Evolutionary conservation across 2,329 filamentous ascomycete species (phyloP), one percentile per base, ranked within the genome.

Genomic region (Clonostachys rhizophaga): DNA sequence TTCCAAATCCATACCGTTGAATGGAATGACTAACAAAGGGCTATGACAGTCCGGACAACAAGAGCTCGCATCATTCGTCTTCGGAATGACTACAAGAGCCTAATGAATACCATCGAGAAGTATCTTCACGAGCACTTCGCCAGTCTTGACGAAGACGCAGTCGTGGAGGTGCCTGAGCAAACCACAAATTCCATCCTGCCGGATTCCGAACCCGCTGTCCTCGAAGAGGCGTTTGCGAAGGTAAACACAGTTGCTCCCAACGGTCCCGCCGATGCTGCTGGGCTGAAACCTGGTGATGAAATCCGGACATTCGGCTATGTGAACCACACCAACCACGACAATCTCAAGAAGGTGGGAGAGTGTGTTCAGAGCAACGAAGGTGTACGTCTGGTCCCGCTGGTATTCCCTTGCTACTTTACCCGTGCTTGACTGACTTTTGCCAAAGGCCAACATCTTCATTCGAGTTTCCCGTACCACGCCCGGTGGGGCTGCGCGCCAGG

Each of bases 121-220:
- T 84, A 84, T 42, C 78, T 99, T n/a, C 90, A 97, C 62, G 84
- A 87, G 54, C 87, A 94, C 62, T 96, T 97, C 64, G 91, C 90
- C n/a, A 82, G 71, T 51, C 64, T 88, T 40, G 76, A 79, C 52
- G 74, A 81, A 51, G 69, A 72, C 18, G 37, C 24, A 69, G 76
- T 46, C 66, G 71, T 43, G 46, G 51, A 49, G 52, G 55, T 40
- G 52, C 54, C 34, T 49, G 24, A 62, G 11, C 43, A 50, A 13
- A 40, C 46, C 14, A 46, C 50, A 10, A 41, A 53, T 34, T 30
- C 47, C 51, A 39, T 39, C 36, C 14, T 39, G 14, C 36, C 36
- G 36, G 36, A 18, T n/a, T n/a, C 14, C 9, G 14, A n/a, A n/a
- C 20, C 54, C 49, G 45, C 59, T 58, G 48, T 58, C 35, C 43